Evolutionary conservation across 2,329 filamentous ascomycete genomes (phyloP), one percentile per base, ranked within the genome.

Genomic region (Plenodomus biglobosus): DNA sequence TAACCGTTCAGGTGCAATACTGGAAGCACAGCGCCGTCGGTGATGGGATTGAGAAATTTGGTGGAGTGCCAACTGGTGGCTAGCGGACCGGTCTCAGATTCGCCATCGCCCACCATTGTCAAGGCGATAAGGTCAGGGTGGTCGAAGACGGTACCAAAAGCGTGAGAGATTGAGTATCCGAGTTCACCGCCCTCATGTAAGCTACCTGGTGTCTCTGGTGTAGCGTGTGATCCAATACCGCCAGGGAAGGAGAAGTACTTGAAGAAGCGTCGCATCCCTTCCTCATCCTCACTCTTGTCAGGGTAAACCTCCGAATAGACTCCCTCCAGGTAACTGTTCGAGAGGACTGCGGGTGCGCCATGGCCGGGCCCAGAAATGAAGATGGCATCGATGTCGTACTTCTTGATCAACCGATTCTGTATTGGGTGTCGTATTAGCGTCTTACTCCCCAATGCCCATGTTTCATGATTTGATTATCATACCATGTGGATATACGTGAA

Each of bases 181-280:
- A 92, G 80, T 72, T 92, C 88, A 52, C 88, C 88, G 63, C 88
- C 88, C 69, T 92, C 88, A 66, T 91, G 88, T 53, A 90, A 78
- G 64, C 83, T 86, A 39, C 87, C 87, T 0, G 88, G 87, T 0
- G 87, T 90, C 73, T 92, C 87, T 1, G 87, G 87, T 1, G 87
- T 91, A 46, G 86, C 87, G 66, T 91, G 88, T 17, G 85, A 88
- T 45, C 87, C 87, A 61, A 90, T 85, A 45, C 88, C 88, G 16
- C 88, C 87, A 0, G 88, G 88, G 72, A 91, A 91, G 1, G 87
- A 90, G 74, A 92, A 92, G 56, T 86, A 83, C 75, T 90, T 90
- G 81, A 91, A 90, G 78, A 91, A 90, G 51, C 79, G 81, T 60
- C 85, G 82, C 78, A 92, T 75, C 20, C 88, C 88, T 48, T 85